Evolutionary conservation across 1,139 yeast species (phyloP), one percentile per base, ranked within the genome.

Genomic region (Candida tetrigidarum): DNA sequence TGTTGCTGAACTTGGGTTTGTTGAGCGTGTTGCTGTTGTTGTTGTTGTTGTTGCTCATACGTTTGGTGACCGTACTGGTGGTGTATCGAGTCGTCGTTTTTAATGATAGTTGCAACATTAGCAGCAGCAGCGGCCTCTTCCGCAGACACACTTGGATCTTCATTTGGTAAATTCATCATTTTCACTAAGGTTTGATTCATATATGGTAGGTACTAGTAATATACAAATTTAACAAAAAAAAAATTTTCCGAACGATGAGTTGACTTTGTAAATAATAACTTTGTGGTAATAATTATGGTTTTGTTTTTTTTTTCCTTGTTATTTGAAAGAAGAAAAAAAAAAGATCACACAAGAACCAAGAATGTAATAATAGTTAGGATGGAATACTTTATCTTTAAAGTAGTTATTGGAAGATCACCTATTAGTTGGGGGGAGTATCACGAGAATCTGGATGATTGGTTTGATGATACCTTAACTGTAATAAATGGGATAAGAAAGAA

Each of bases 101-200:
- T 58, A 33, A 55, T 42, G 29, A 47, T 43, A 26, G 29, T 38
- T 30, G 49, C 43, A 36, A 45, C 49, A 47, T 42, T 41, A 5
- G 65, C 62, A 29, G 63, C 62, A 30, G 66, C 63, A n/a, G 62
- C 64, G 11, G 66, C 69, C 9, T 60, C 64, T 11, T 60, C 68
- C 8, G 66, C 59, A 22, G 63, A 61, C 11, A 60, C 54, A 22
- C 56, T 49, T 33, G 61, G 58, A 37, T 64, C 69, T 30, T 63
- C 67, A 40, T 54, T 61, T 9, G 65, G 52, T 37, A 64, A 55
- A 27, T 62, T 55, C 64, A 62, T 62, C 63, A 59, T 61, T 41
- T 35, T 47, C 12, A 10, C 27, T 19, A 28, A 20, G 29, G 41
- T 28, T 28, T 38, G 26, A 30, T 39, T 39, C 37, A 30, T 39